Evolutionary conservation across 139 green algal species (phyloP).

Genomic region (Micractinium sp.): DNA sequence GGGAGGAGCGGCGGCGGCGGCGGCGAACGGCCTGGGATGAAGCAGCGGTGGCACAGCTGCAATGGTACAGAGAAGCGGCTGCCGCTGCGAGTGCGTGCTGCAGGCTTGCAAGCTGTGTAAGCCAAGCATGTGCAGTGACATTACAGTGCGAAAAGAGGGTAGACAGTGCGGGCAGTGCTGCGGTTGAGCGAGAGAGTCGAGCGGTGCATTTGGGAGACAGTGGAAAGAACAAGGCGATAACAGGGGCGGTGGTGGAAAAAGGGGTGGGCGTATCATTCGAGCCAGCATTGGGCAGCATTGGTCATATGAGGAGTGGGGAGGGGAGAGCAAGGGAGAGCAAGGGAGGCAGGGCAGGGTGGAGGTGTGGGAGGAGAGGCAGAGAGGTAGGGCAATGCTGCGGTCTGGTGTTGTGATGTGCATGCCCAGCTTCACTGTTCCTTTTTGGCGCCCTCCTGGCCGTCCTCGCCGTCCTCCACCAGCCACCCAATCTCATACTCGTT

Average conservation of each 20-base stretch:
- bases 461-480: conserved; percentile 25
- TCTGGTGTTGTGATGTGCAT: no score
- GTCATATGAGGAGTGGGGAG: no score
- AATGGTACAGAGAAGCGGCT: neutral
- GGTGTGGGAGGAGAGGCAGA: no score
- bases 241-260: no score
- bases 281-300: no score
- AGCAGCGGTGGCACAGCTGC: neutral
- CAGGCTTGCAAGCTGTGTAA: neutral
- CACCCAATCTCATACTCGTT: conserved; percentile 83
- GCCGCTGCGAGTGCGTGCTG: neutral
- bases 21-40: conserved; percentile 18
- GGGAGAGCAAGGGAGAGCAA: no score
- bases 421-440: neutral
- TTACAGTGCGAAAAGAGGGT: neutral
- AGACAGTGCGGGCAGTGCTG: neutral
- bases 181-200: no score
- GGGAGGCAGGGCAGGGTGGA: no score
- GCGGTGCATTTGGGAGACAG: no score
- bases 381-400: no score
- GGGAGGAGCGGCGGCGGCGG: conserved; percentile 13
- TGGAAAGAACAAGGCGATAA: no score
- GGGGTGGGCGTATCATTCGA: no score
- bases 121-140: neutral
- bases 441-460: neutral